Evolutionary conservation across 1,284 basidiomycete genomes (phyloP), one percentile per base, ranked within the genome.

Genomic region (Peniophora sp.): DNA sequence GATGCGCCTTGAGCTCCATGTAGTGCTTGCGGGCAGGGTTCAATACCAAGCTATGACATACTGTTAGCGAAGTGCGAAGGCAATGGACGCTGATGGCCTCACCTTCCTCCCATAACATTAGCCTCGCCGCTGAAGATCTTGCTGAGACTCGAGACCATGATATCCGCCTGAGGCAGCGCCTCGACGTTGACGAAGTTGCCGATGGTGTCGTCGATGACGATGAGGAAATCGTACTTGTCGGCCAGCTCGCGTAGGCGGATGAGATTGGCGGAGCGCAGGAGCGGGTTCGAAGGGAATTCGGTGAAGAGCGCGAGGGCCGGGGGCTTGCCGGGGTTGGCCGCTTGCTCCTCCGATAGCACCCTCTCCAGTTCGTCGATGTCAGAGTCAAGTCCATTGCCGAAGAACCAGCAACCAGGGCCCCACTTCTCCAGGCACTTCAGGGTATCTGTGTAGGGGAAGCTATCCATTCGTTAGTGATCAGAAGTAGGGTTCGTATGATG

Each of bases 21-120:
- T 78, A 78, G 53, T 74, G 65, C 5, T 61, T 63, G 0, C 68
- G 64, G 35, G 68, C 67, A 1, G 81, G 81, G 60, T 83, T 83
- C 22, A 85, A 62, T 14, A 80, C 71, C 39, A 81, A 63, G 54
- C 77, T 79, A 57, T 5, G 20, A 8, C 22, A 15, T 18, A 22
- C 15, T 24, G 23, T 24, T 15, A 45, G 23, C 22, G 6, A 23
- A 45, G 6, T 22, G 10, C 6, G 23, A 45, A 45, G 32, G 43
- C 15, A 53, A 47, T 34, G 14, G 36, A 23, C 49, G 22, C 24
- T 47, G 22, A 57, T 24, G 49, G 9, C 66, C 79, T 47, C 60
- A 93, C 92, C 88, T 89, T 59, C 96, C 96, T 49, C 96, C 96
- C 96, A 99, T 98, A 51, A 96, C 94, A 62, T 99, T 99, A 27